Evolutionary conservation across 768 basidiomycete genomes (phyloP).

Genomic region (Leccinellum rugosiceps): DNA sequence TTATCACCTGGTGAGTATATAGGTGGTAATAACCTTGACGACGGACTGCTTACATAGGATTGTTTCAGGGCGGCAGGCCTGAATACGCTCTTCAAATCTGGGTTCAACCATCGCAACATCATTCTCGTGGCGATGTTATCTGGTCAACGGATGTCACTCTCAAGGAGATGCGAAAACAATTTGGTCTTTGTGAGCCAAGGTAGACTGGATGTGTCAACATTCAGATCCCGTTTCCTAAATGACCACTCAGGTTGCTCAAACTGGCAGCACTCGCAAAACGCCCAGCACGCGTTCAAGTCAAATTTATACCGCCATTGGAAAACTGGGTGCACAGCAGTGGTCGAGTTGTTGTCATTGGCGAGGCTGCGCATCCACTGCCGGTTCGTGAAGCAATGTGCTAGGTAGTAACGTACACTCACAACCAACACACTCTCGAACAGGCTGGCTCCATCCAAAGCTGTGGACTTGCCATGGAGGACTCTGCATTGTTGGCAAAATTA

Average conservation of each 20-base stretch:
- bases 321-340: slow-evolving; percentile 48
- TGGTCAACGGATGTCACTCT: slow-evolving; percentile 36
- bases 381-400: slow-evolving; percentile 31
- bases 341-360: slow-evolving; percentile 52
- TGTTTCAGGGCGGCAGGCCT: slow-evolving; percentile 38
- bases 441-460: slow-evolving; percentile 53
- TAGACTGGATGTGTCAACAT: slow-evolving; percentile 15
- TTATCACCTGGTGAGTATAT: slow-evolving; percentile 20
- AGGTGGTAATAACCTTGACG: not conserved
- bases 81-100: slow-evolving; percentile 31
- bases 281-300: slow-evolving; percentile 37
- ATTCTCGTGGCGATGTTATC: slow-evolving; percentile 26
- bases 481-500: slow-evolving; percentile 55
- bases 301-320: slow-evolving; percentile 40
- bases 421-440: slow-evolving; percentile 28
- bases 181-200: slow-evolving; percentile 38
- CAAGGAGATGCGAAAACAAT: slow-evolving; percentile 27
- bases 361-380: slow-evolving; percentile 57
- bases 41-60: not conserved
- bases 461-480: slow-evolving; percentile 58
- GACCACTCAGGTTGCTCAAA: slow-evolving; percentile 32
- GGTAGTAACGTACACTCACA: not conserved
- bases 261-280: slow-evolving; percentile 35
- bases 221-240: not conserved
- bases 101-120: slow-evolving; percentile 26